Evolutionary conservation across 805 yeast species (phyloP), one percentile per base, ranked within the genome.

Genomic region (Candida vaughaniae): DNA sequence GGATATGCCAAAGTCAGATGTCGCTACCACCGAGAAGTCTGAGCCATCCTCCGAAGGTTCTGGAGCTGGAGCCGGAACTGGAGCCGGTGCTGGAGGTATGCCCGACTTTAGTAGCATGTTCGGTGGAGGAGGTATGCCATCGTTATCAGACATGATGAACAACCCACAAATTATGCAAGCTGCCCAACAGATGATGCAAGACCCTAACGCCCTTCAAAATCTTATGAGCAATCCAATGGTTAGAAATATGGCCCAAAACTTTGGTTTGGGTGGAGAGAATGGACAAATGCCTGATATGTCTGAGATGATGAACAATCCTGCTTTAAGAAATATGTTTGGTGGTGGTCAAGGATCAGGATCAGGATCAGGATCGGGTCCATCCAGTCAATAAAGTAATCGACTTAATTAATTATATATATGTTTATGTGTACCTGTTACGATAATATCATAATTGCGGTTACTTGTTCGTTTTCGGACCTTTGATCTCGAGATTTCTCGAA

Each of bases 101-200:
- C 95, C 95, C 25, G 95, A 86, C 52, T 61, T 87, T 18, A 62
- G 88, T n/a, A 71, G 75, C 22, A 70, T 83, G 80, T 69, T 84
- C 45, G 78, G 77, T 37, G 76, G 77, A 23, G 91, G 90, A 29
- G 90, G 89, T 16, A 76, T 80, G 69, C 81, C 87, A 49, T 73
- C 77, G 47, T 68, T 88, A 39, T 69, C 78, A 32, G 77, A 80
- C 20, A 60, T 90, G 66, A 73, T 90, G 82, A 80, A 75, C 62
- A 89, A 90, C 63, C 99, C 99, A n/a, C 91, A 82, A 62, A 62
- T 91, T 43, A 83, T 83, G 83, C 72, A 67, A 49, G 69, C 64
- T 43, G 69, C 69, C 3, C 56, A 52, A 34, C 55, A 49, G 30
- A 47, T 48, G 51, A 48, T 88, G 96, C 77, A 79, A 36, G 80